Evolutionary conservation across 78 protist species (phyloP), one percentile per base, ranked within the genome.

Genomic region (Polysphondylium violaceum): DNA sequence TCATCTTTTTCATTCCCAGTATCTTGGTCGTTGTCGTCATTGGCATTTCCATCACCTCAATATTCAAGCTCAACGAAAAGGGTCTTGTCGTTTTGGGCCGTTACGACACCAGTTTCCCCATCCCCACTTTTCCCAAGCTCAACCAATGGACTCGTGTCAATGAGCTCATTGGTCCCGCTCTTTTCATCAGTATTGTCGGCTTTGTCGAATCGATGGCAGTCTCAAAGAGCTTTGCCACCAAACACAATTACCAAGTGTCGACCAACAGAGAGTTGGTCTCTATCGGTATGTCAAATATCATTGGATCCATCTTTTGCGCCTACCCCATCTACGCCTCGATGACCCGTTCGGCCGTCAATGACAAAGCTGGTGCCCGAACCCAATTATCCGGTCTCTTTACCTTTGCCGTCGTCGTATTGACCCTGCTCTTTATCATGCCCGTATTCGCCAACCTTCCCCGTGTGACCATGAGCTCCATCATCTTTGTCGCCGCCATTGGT

Each of bases 261-360:
- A 88, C 94, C 69, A 88, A 88, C 21, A 77, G 94, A 59, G 94
- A 88, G 50, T 61, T 88, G 23, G 94, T 88, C 0, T 86, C 94
- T 23, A 88, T 88, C 35, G 94, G 94, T 27, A 47, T 78, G 61
- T 56, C 78, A 2, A 88, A 88, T 63, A 35, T 88, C 0, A 38
- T 67, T 44, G 94, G 94, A 36, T 78, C 89, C 23, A 3, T 88
- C 0, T 88, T 88, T n/a, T 50, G 68, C 0, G 72, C 87, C 3
- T 74, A 78, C 40, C 94, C 94, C 27, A 72, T 72, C 21, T 88
- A 64, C 72, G 94, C 87, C 1, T 75, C 87, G 0, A 78, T 88
- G 87, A 78, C 89, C 23, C 33, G 94, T 16, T 88, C 94, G 0
- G 87, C 60, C 8, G 94, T 88, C n/a, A 88, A 88, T 11, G 86